These are phyloP conservation scores for Colletotrichum kahawae DNA, from an alignment of 2,329 filamentous ascomycete species.

Conservation along the genomic window DNA sequence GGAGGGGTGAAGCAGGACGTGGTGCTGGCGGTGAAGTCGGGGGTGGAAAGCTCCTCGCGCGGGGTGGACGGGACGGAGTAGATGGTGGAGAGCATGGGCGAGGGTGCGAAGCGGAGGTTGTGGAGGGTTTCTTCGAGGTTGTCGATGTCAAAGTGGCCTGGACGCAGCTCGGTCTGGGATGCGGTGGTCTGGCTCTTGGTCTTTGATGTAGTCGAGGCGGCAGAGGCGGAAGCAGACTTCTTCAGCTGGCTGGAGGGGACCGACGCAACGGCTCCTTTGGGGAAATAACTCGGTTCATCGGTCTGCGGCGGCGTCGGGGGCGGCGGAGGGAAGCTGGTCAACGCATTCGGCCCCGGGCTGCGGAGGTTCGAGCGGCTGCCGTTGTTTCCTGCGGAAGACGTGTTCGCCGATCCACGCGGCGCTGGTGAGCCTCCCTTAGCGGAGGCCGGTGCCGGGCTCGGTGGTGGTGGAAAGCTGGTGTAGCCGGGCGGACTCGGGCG, in stretches of 20 bases:
- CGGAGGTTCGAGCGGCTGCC: not conserved
- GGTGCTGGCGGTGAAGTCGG: conserved; percentile 11
- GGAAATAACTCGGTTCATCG: not conserved
- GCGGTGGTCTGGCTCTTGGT: not conserved
- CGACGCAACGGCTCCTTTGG: not conserved
- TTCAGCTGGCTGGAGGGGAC: not conserved
- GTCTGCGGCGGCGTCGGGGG: conserved; percentile 4
- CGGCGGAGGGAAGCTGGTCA: conserved; percentile 17
- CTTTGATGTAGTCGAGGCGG: not conserved
- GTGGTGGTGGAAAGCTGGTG: conserved; percentile 16
- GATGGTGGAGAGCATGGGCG: conserved; percentile 19
- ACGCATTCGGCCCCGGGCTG: conserved; percentile 7
- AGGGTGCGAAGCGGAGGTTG: conserved; percentile 17
- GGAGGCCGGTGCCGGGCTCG: conserved; percentile 2
- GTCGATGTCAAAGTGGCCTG: conserved; percentile 4
- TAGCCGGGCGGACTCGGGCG: not conserved
- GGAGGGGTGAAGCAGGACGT: conserved; percentile 14
- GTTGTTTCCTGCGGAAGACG: not conserved
- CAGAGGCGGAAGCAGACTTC: not conserved
- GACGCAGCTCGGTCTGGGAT: not conserved
- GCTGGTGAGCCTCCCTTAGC: not conserved
- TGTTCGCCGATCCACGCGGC: not conserved
- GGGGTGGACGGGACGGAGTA: conserved; percentile 14
- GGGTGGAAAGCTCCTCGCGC: not conserved
- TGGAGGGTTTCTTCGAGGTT: conserved; percentile 15